These are phyloP conservation scores for Fagopyrum homotropicum DNA, from an alignment of 148 eudicot species.

Conservation along the genomic window DNA sequence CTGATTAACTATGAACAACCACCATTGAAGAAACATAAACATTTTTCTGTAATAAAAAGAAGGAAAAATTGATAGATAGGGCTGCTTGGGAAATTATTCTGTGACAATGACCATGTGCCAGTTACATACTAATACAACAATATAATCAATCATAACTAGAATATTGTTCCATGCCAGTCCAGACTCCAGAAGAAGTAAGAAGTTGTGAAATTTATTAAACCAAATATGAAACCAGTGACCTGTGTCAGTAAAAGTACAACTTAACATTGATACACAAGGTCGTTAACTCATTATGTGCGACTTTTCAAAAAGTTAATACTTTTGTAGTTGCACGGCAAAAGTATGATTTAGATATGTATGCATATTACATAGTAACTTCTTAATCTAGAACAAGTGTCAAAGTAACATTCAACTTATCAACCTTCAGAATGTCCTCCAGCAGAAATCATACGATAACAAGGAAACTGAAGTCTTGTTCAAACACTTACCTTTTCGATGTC, in stretches of 20 bases:
- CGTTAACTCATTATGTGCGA: neutral
- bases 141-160: neutral
- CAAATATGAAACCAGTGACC: neutral
- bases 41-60: neutral
- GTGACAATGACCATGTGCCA: neutral
- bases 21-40: neutral
- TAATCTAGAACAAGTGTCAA: neutral
- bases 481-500: conserved; percentile 66
- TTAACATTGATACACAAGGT: neutral
- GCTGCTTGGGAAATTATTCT: neutral
- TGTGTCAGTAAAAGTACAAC: neutral
- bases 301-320: neutral
- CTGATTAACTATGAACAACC: neutral
- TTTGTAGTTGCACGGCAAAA: neutral
- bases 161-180: neutral
- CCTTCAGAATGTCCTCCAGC: conserved; percentile 6
- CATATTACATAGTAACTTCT: neutral
- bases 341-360: neutral
- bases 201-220: neutral
- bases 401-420: neutral
- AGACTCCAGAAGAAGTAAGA: neutral
- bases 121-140: neutral
- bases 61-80: neutral
- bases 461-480: neutral
- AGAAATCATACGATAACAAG: neutral